phyloP scores from a whole-genome alignment of 2,329 filamentous ascomycete genomes.

The Penicillium rolfsii region DNA sequence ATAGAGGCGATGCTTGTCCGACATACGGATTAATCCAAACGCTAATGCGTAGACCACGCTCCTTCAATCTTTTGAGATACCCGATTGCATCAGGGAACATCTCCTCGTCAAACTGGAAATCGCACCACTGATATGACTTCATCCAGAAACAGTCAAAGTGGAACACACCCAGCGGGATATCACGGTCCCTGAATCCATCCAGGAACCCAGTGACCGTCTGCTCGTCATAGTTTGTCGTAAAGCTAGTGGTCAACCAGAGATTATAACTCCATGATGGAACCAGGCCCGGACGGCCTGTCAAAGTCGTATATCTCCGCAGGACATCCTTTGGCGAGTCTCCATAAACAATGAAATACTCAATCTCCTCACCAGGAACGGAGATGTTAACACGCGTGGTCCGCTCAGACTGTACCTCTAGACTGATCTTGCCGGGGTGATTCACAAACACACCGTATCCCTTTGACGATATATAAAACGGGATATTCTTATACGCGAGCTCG shows the following conservation, averaged over 20 bases:
- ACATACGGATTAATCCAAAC: conserved; percentile 80
- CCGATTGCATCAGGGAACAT: conserved; percentile 70
- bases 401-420: conserved; percentile 74
- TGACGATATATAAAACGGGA: conserved; percentile 53
- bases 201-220: conserved; percentile 67
- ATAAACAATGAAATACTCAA: conserved; percentile 76
- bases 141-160: conserved; percentile 82
- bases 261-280: conserved; percentile 76
- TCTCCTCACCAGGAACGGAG: conserved; percentile 67
- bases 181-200: conserved; percentile 67
- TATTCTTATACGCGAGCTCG: conserved; percentile 47
- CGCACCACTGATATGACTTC: conserved; percentile 74
- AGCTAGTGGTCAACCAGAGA: conserved; percentile 73
- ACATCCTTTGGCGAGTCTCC: conserved; percentile 73
- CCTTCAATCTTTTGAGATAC: conserved; percentile 67
- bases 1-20: conserved; percentile 68
- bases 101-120: conserved; percentile 70
- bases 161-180: conserved; percentile 70
- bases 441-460: conserved; percentile 78
- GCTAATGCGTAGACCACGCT: conserved; percentile 67
- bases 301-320: conserved; percentile 65
- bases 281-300: conserved; percentile 67
- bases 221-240: conserved; percentile 74
- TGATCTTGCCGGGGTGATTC: conserved; percentile 69
- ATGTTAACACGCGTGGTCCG: conserved; percentile 72